phyloP scores from a whole-genome alignment of 202 grass and related monocot genomes.

The Alloteropsis angusta region DNA sequence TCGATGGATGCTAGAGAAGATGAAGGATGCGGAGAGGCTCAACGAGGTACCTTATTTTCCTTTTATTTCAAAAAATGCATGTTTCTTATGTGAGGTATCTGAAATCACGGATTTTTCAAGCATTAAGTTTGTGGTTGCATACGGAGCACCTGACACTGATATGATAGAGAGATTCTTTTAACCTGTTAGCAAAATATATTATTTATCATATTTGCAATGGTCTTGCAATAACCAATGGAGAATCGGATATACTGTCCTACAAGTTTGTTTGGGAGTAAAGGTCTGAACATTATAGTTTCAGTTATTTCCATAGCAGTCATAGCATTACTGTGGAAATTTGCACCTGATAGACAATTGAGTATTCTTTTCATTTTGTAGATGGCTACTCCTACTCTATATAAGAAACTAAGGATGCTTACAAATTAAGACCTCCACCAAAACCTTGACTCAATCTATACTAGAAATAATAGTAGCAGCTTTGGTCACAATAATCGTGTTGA shows the following conservation, averaged over 20 bases:
- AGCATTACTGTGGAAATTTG: too few relatives aligned
- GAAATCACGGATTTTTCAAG: neutral
- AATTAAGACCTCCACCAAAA: too few relatives aligned
- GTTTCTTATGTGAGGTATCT: neutral
- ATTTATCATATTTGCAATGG: neutral
- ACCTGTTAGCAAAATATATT: constrained; percentile 22
- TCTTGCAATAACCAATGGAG: too few relatives aligned
- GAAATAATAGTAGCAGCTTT: too few relatives aligned
- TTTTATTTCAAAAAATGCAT: constrained; percentile 2
- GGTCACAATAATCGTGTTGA: constrained; percentile 35
- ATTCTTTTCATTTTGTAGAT: too few relatives aligned
- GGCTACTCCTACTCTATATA: too few relatives aligned
- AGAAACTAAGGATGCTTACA: too few relatives aligned
- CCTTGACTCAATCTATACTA: too few relatives aligned
- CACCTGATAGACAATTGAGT: too few relatives aligned
- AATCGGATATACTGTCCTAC: neutral
- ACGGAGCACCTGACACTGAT: neutral
- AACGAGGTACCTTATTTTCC: constrained; percentile 66
- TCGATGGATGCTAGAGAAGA: constrained; percentile 95
- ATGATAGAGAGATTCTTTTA: neutral
- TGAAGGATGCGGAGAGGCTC: constrained; percentile 92
- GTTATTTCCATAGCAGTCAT: too few relatives aligned
- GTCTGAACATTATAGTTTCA: too few relatives aligned
- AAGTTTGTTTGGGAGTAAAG: too few relatives aligned
- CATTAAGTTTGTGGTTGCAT: constrained; percentile 3